These are phyloP conservation scores for Thraustochytrium aureum DNA, from an alignment of 352 stramenopile species.

Conservation along the genomic window DNA sequence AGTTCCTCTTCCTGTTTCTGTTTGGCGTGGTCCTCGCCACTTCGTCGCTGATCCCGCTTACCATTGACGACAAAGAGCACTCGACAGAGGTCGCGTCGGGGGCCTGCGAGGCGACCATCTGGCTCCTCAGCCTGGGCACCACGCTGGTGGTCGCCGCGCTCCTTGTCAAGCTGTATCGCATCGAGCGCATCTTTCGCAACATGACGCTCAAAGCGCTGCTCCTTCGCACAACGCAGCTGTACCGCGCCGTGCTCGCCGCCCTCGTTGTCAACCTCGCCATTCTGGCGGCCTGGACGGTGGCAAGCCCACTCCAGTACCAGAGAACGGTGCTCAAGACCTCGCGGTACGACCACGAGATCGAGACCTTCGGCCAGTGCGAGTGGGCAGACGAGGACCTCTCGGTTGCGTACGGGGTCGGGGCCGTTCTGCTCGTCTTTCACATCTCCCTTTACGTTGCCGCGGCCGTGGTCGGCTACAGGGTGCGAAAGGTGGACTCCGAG, in stretches of 20 bases:
- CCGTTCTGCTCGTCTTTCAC: slow-evolving; percentile 42
- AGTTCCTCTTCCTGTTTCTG: slow-evolving; percentile 33
- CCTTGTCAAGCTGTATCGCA: slow-evolving; percentile 53
- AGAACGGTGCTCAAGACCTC: background rate
- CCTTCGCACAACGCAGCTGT: background rate
- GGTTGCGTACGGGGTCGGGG: background rate
- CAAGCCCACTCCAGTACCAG: background rate
- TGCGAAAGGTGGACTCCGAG: slow-evolving; percentile 20
- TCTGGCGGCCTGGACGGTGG: slow-evolving; percentile 9
- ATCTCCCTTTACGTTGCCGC: slow-evolving; percentile 14
- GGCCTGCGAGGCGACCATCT: slow-evolving; percentile 21
- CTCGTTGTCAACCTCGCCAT: slow-evolving; percentile 17
- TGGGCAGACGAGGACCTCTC: background rate
- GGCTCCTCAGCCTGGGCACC: slow-evolving; percentile 42
- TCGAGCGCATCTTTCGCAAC: slow-evolving; percentile 45
- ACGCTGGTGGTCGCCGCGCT: slow-evolving; percentile 27
- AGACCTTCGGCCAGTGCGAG: slow-evolving; percentile 17
- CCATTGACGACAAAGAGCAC: background rate
- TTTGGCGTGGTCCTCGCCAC: background rate
- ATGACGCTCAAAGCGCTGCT: slow-evolving; percentile 9
- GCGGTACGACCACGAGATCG: background rate
- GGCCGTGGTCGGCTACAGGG: slow-evolving; percentile 10
- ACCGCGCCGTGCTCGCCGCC: background rate
- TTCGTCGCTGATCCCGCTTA: background rate
- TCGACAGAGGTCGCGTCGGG: background rate